phyloP scores from a whole-genome alignment of 331 rosid genomes.

The Cydonia oblonga region DNA sequence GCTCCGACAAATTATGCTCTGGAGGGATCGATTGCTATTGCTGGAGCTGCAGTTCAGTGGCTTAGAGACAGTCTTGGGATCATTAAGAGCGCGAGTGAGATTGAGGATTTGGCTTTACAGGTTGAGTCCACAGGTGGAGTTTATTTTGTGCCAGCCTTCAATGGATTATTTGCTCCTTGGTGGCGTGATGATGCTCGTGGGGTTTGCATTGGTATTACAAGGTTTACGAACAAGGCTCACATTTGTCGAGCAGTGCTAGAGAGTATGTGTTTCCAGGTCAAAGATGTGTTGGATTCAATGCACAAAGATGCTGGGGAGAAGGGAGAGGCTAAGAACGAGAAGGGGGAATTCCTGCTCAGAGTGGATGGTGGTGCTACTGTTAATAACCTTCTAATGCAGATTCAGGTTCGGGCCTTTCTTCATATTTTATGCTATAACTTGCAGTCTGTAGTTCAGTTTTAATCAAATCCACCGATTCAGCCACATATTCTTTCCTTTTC shows the following conservation, averaged over 20 bases:
- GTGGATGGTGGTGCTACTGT: slow-evolving; percentile 89
- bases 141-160: slow-evolving; percentile 91
- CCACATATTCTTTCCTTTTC: neutral
- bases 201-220: slow-evolving; percentile 66
- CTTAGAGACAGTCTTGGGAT: slow-evolving; percentile 76
- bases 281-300: slow-evolving; percentile 82
- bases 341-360: slow-evolving; percentile 47
- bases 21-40: slow-evolving; percentile 95
- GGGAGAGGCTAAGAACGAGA: slow-evolving; percentile 22
- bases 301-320: slow-evolving; percentile 43
- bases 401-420: slow-evolving; percentile 52
- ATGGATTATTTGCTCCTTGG: slow-evolving; percentile 89
- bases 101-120: slow-evolving; percentile 52
- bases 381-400: slow-evolving; percentile 79
- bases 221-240: slow-evolving; percentile 74
- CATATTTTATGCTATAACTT: neutral
- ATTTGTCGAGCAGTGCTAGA: slow-evolving; percentile 87
- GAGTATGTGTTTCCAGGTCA: slow-evolving; percentile 87
- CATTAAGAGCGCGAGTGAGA: slow-evolving; percentile 49
- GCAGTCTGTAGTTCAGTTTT: neutral
- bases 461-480: neutral
- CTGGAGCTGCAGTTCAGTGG: slow-evolving; percentile 99
- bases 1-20: slow-evolving; percentile 67
- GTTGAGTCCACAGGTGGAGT: slow-evolving; percentile 67
- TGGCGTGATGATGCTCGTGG: slow-evolving; percentile 99